Evolutionary conservation across 805 yeast genomes (phyloP), one percentile per base, ranked within the genome.

Genomic region (Barnettozyma vustinii): DNA sequence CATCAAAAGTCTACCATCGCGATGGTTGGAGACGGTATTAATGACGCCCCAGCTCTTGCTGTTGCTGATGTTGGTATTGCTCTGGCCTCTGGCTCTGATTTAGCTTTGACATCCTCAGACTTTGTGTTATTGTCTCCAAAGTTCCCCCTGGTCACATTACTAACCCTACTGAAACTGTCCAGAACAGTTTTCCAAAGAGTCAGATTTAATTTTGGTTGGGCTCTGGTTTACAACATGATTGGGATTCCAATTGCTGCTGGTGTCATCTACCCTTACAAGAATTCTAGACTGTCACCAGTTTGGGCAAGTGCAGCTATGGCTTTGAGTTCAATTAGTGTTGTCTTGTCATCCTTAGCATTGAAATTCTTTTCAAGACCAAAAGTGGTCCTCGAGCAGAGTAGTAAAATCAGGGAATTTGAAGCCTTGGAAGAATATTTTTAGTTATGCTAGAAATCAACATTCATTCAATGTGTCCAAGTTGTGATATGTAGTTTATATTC

Each of bases 11-110:
- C 58, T 1, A 58, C 59, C 3, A 65, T 68, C 20, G 90, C 88
- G 0, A 84, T 86, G 91, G 83, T 86, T 9, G 94, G 94, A 9
- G 94, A 86, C 58, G 94, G 94, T 19, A 80, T 86, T 32, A 87
- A 86, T 61, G 94, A 87, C 64, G 89, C 94, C 0, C 92, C 92
- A 1, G 88, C 94, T 0, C 67, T 87, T 45, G 77, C 89, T 4
- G 69, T 77, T 1, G 88, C 94, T 0, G 88, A 84, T 65, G 81
- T 87, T 19, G 94, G 94, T 4, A 74, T 86, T 42, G 90, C 94
- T 0, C 70, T 86, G 52, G 85, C 90, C 0, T 75, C 84, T 0
- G 92, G 92, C 0, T 80, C 90, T 1, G 94, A 87, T 55, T 68
- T 86, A 43, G 91, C 94, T 0, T 70, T 85, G 46, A 79, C 84